Base-by-base conservation (phyloP, 805 yeast genomes). In the Pichia heedii region DNA sequence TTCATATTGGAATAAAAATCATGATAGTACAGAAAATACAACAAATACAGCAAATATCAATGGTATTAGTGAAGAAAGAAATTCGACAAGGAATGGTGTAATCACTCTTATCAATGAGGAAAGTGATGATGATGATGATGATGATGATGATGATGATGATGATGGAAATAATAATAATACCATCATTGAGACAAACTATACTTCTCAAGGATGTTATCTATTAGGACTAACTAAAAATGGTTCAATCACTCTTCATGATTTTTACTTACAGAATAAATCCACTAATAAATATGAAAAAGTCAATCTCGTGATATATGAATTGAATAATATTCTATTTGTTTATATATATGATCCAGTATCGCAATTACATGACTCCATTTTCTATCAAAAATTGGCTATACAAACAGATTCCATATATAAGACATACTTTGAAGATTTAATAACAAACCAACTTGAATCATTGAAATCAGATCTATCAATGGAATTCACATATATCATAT, bases 241-340 rank as follows among this genome's bases (percentile, higher is more conserved):
- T 2, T 13, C 44, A 4, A 51, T 56, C 2, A 22, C 45, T 3
- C 33, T 47, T 5, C 51, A 54, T 22, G 43, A 47, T 22, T 32
- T 52, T n/a, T 35, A 40, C 33, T 20, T 55, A 19, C 46, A 44
- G 26, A 24, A 29, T 7, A 39, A 33, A 11, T 26, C 19, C 1
- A 29, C 32, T 9, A 43, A 35, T 3, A 22, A 37, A 5, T 43
- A 42, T 22, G 32, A 36, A 9, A 37, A 32, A 9, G 7, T 32
- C 20, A 32, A 32, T 16, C 34, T 34, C n/a, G 47, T 42, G 8
- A 42, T 61, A 2, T 62, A 62, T 38, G 66, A 62, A 46, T 47
- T 54, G 8, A 55, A 56, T 41, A 65, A 65, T 10, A 52, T 58
- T 11, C 30, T 61, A 32, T 59, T 60, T 36, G 41, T 49, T 0